These are phyloP conservation scores for Leptosphaerulina australis DNA, from an alignment of 2,329 filamentous ascomycete genomes.

Conservation along the genomic window DNA sequence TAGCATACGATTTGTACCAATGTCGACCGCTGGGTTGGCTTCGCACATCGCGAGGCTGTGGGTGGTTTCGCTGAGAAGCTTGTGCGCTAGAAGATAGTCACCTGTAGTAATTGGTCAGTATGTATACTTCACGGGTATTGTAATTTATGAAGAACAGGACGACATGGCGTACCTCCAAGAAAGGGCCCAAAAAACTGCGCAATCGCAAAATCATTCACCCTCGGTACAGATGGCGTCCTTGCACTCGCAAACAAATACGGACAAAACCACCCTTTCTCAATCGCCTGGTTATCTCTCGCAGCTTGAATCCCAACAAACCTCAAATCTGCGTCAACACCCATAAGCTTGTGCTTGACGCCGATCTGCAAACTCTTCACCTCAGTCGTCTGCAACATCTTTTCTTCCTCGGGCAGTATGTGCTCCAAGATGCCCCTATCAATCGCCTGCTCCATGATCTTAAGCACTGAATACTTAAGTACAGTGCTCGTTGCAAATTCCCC, in stretches of 20 bases:
- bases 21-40: conserved; percentile 34
- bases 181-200: conserved; percentile 49
- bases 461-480: conserved; percentile 44
- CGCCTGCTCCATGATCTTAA: conserved; percentile 50
- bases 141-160: too few relatives aligned
- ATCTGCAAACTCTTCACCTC: conserved; percentile 47
- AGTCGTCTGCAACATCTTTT: conserved; percentile 47
- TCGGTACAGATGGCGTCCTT: conserved; percentile 40
- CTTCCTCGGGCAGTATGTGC: conserved; percentile 48
- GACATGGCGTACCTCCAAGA: conserved; percentile 37
- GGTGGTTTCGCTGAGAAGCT: conserved; percentile 41
- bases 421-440: conserved; percentile 49
- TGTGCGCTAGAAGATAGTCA: conserved; percentile 48
- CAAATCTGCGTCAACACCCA: conserved; percentile 50
- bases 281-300: conserved; percentile 28
- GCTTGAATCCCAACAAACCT: conserved; percentile 39
- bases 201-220: conserved; percentile 46
- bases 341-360: conserved; percentile 49
- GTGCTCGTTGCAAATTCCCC: conserved; percentile 36
- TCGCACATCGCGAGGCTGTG: conserved; percentile 44
- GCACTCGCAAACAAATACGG: conserved; percentile 47
- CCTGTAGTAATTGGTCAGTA: conserved; percentile 18
- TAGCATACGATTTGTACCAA: conserved; percentile 44
- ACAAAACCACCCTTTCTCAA: conserved; percentile 49
- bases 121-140: too few relatives aligned